Conservation (phyloP, 2,329 filamentous ascomycete species). For the Hypoxylon sp. region DNA sequence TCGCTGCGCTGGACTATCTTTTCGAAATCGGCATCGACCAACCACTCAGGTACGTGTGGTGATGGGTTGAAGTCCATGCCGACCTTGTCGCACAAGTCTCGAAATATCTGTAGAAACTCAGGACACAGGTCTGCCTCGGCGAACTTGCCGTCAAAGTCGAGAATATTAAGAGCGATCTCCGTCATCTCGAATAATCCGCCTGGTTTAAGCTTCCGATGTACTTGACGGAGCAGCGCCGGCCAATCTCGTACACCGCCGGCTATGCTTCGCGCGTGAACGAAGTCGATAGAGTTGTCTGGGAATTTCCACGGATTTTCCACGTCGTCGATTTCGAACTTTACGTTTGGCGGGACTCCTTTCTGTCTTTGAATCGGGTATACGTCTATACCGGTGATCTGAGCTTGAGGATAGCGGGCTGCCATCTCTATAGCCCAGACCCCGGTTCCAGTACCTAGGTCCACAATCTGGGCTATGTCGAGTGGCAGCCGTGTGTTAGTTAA, state of each 20-base stretch:
- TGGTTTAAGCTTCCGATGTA: constrained; percentile 59
- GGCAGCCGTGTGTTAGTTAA: constrained; percentile 52
- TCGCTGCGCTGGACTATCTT: constrained; percentile 59
- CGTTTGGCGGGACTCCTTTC: constrained; percentile 68
- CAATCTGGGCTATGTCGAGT: constrained; percentile 51
- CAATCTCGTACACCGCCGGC: constrained; percentile 63
- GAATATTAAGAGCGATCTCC: constrained; percentile 59
- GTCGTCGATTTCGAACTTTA: constrained; percentile 72
- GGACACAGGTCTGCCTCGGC: constrained; percentile 54
- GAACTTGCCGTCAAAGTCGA: constrained; percentile 57
- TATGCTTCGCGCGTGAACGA: constrained; percentile 62
- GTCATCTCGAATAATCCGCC: constrained; percentile 63
- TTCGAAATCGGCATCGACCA: constrained; percentile 59
- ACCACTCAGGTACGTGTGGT: constrained; percentile 54
- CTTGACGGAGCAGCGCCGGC: constrained; percentile 55
- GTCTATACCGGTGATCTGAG: constrained; percentile 60
- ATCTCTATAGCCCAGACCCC: constrained; percentile 62
- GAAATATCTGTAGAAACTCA: constrained; percentile 56
- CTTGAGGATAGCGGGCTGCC: constrained; percentile 59
- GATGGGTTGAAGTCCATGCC: constrained; percentile 60
- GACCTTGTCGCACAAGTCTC: constrained; percentile 48
- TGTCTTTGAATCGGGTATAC: constrained; percentile 59
- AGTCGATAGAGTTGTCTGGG: constrained; percentile 55
- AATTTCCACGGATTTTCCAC: constrained; percentile 64
- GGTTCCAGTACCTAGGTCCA: constrained; percentile 61